These are phyloP conservation scores for Albophoma yamanashiensis DNA, from an alignment of 2,329 filamentous ascomycete species.

Conservation along the genomic window DNA sequence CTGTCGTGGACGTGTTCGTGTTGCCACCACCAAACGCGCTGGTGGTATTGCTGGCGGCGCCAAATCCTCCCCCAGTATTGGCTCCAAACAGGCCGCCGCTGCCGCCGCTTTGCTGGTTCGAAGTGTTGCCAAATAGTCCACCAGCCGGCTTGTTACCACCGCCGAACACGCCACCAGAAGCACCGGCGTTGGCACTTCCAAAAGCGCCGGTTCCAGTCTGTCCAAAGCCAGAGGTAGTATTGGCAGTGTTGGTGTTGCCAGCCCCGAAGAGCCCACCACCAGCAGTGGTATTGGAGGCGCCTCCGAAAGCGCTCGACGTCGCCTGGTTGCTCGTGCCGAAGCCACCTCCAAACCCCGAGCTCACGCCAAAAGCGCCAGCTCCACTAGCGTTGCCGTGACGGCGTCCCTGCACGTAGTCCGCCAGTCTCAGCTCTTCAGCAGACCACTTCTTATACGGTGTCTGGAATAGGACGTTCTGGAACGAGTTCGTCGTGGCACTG, in stretches of 20 bases:
- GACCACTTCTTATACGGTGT: conserved; percentile 82
- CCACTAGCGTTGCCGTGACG: conserved; percentile 75
- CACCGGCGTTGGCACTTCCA: conserved; percentile 19
- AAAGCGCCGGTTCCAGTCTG: conserved; percentile 25
- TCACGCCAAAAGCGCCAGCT: conserved; percentile 72
- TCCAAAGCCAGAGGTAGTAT: conserved; percentile 11
- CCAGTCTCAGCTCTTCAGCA: conserved; percentile 70
- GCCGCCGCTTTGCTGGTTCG: conserved; percentile 6
- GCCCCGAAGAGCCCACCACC: conserved; percentile 25
- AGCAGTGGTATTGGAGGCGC: conserved; percentile 14
- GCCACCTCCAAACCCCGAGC: conserved; percentile 40
- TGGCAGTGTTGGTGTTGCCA: conserved; percentile 17
- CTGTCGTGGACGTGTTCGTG: conserved; percentile 16
- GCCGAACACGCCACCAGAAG: conserved; percentile 27
- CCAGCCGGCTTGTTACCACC: conserved; percentile 13
- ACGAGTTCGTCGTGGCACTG: conserved; percentile 46
- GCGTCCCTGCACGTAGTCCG: conserved; percentile 81
- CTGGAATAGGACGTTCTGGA: conserved; percentile 71
- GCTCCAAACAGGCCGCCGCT: conserved; percentile 15
- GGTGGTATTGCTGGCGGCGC: conserved; percentile 15
- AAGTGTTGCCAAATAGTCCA: conserved; percentile 14
- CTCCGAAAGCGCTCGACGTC: conserved; percentile 34
- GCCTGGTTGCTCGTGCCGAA: conserved; percentile 28
- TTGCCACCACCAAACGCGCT: conserved; percentile 19
- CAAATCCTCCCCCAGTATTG: conserved; percentile 25